phyloP scores from a whole-genome alignment of 2,329 filamentous ascomycete genomes.

The Botrytis tulipae region DNA sequence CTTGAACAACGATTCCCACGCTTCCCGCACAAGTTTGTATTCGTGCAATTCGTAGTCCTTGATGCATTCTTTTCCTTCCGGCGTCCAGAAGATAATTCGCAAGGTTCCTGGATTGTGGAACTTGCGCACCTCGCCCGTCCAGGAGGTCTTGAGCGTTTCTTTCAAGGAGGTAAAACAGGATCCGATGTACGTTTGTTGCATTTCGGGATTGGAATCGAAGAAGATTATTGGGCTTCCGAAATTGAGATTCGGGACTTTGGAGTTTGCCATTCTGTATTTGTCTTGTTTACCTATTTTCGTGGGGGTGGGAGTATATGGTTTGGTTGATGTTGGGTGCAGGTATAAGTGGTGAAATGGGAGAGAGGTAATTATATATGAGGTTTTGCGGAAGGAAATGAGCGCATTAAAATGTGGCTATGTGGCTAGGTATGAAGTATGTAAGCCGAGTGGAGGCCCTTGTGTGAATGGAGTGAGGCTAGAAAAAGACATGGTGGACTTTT shows the following conservation, averaged over 20 bases:
- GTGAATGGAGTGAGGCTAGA: background rate
- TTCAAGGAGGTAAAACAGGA: conserved; percentile 32
- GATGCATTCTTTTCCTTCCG: conserved; percentile 30
- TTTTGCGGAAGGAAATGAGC: background rate
- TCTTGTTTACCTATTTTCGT: background rate
- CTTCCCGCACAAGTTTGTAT: conserved; percentile 29
- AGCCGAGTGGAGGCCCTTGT: background rate
- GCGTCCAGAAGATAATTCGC: conserved; percentile 33
- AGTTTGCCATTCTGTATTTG: background rate
- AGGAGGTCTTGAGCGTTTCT: conserved; percentile 29
- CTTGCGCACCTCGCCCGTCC: conserved; percentile 32
- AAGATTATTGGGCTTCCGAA: conserved; percentile 32
- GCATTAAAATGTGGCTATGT: background rate
- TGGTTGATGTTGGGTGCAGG: background rate
- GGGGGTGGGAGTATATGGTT: background rate
- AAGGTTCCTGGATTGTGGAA: conserved; percentile 29
- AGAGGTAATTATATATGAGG: background rate
- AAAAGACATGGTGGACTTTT: background rate
- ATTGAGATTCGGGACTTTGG: conserved; percentile 20
- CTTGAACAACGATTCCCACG: conserved; percentile 29
- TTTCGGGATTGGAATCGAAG: conserved; percentile 35
- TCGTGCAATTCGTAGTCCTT: conserved; percentile 34
- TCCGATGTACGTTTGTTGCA: conserved; percentile 32
- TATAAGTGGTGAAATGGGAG: background rate
- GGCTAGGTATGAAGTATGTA: background rate